These are phyloP conservation scores for Yamadazyma oceani DNA, from an alignment of 1,139 yeast species.

Conservation along the genomic window DNA sequence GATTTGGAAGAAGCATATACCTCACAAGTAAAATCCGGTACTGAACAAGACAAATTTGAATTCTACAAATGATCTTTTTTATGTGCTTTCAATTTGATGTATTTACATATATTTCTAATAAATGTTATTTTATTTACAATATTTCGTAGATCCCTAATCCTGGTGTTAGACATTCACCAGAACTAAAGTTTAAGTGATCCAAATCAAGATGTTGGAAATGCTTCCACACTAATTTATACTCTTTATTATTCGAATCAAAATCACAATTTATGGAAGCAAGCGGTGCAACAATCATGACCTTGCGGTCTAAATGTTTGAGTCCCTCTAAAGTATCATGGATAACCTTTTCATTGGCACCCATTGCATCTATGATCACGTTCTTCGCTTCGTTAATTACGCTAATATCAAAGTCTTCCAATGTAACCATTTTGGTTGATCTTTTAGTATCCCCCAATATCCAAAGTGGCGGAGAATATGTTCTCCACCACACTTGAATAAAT, in stretches of 20 bases:
- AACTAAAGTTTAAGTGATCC: slow-evolving; percentile 62
- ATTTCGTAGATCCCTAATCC: slow-evolving; percentile 60
- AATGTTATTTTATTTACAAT: slow-evolving; percentile 13
- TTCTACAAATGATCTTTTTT: slow-evolving; percentile 77
- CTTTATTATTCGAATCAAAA: slow-evolving; percentile 6
- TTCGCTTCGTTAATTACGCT: slow-evolving; percentile 6
- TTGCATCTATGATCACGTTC: slow-evolving; percentile 45
- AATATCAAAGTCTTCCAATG: slow-evolving; percentile 16
- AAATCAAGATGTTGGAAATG: slow-evolving; percentile 56
- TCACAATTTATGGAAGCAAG: slow-evolving; percentile 39
- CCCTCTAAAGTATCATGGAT: slow-evolving; percentile 3
- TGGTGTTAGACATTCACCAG: slow-evolving; percentile 48
- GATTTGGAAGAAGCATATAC: slow-evolving; percentile 98
- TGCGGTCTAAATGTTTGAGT: slow-evolving; percentile 4
- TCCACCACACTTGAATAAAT: slow-evolving; percentile 76
- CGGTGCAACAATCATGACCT: slow-evolving; percentile 48
- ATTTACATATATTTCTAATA: slow-evolving; percentile 5
- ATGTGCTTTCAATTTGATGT: slow-evolving; percentile 1
- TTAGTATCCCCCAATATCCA: slow-evolving; percentile 63
- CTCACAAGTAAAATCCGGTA: slow-evolving; percentile 91
- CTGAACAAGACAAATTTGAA: slow-evolving; percentile 95
- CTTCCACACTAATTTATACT: slow-evolving; percentile 39
- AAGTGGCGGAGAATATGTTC: slow-evolving; percentile 89
- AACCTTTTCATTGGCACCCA: slow-evolving; percentile 48
- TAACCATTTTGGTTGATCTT: slow-evolving; percentile 15